phyloP scores from a whole-genome alignment of 1,284 basidiomycete genomes.

The Neolentinus lepideus region DNA sequence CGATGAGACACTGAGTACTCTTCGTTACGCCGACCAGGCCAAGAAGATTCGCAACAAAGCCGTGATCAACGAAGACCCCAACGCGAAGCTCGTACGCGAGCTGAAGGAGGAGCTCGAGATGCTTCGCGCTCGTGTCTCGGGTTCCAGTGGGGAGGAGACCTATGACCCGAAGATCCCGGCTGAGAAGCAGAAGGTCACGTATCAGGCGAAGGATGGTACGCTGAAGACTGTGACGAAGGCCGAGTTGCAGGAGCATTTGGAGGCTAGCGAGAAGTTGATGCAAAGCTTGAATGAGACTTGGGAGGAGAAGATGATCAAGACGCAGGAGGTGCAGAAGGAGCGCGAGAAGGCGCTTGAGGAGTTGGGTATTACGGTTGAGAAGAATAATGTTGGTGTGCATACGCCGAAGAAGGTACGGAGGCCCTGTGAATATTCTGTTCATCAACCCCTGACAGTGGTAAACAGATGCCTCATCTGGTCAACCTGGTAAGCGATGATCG shows the following conservation, averaged over 20 bases:
- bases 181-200: slow-evolving; percentile 93
- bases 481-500: slow-evolving; percentile 64
- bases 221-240: slow-evolving; percentile 96
- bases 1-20: slow-evolving; percentile 93
- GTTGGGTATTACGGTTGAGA: slow-evolving; percentile 95
- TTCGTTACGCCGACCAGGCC: slow-evolving; percentile 95
- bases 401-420: slow-evolving; percentile 88
- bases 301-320: slow-evolving; percentile 93
- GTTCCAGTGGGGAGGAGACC: slow-evolving; percentile 57
- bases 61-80: slow-evolving; percentile 98
- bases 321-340: slow-evolving; percentile 93
- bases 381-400: slow-evolving; percentile 92
- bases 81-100: slow-evolving; percentile 96
- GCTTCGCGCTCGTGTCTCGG: slow-evolving; percentile 71
- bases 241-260: slow-evolving; percentile 94
- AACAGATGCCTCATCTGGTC: slow-evolving; percentile 88
- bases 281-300: slow-evolving; percentile 94
- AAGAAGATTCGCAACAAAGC: slow-evolving; percentile 99
- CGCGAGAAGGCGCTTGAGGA: slow-evolving; percentile 96
- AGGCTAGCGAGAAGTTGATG: slow-evolving; percentile 97
- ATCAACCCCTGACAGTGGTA: slow-evolving; percentile 1
- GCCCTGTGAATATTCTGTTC: not conserved
- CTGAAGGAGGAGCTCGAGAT: slow-evolving; percentile 96
- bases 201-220: slow-evolving; percentile 88
- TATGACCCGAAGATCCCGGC: slow-evolving; percentile 90